Evolutionary conservation across 2,329 filamentous ascomycete species (phyloP).

Genomic region (Penicillium sp.): DNA sequence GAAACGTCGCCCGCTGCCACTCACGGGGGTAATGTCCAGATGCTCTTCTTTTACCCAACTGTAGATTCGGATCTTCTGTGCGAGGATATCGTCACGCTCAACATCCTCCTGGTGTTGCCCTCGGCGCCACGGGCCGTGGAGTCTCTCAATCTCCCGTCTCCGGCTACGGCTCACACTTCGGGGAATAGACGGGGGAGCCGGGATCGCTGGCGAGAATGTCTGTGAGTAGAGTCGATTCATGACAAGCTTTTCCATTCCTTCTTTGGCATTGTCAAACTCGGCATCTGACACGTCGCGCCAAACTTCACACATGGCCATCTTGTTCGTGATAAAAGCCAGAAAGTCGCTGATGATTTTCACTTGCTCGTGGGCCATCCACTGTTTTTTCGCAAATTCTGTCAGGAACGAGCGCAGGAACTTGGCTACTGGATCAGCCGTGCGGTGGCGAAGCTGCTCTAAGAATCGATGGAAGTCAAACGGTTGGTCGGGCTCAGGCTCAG

Average conservation of each 20-base stretch:
- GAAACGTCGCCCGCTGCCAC: conserved; percentile 81
- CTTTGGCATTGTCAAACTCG: conserved; percentile 95
- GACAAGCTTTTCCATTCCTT: conserved; percentile 98
- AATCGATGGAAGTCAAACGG: conserved; percentile 98
- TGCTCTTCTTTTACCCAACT: conserved; percentile 91
- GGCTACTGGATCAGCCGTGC: conserved; percentile 95
- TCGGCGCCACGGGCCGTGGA: conserved; percentile 72
- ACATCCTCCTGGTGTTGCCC: conserved; percentile 98
- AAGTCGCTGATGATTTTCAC: conserved; percentile 99
- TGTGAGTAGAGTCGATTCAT: conserved; percentile 97
- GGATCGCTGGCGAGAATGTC: conserved; percentile 92
- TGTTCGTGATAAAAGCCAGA: conserved; percentile 91
- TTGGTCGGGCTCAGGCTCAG: conserved; percentile 73
- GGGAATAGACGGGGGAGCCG: conserved; percentile 65
- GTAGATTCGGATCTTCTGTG: conserved; percentile 96
- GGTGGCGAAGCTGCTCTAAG: conserved; percentile 88
- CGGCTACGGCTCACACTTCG: conserved; percentile 56
- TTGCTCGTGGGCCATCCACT: conserved; percentile 99
- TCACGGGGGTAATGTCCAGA: conserved; percentile 80
- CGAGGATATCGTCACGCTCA: conserved; percentile 88
- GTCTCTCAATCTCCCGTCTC: conserved; percentile 61
- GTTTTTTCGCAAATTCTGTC: conserved; percentile 89
- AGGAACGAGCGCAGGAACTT: conserved; percentile 93
- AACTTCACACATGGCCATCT: conserved; percentile 95
- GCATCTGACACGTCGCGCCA: conserved; percentile 94